Evolutionary conservation across 2,329 filamentous ascomycete genomes (phyloP), one percentile per base, ranked within the genome.

Genomic region (Teratosphaeria zuluensis): DNA sequence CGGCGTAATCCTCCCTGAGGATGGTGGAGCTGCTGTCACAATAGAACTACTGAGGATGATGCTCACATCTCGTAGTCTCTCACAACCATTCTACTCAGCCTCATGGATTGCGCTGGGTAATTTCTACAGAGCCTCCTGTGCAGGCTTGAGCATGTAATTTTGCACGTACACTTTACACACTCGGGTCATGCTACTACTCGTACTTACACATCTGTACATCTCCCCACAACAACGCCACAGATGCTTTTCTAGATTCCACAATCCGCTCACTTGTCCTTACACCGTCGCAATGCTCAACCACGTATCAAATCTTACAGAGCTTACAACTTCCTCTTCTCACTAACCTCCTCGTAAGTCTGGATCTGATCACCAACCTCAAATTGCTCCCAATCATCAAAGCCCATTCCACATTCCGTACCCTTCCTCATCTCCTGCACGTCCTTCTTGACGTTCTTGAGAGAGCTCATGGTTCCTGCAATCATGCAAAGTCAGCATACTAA

Each of bases 401-500:
- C 85, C 65, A 99, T 86, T 64, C 94, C 94, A 68, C 94, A 99
- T 74, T 99, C 94, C n/a, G 82, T 84, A 59, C 91, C 92, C 75
- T 95, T 97, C 68, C 85, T 85, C 85, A 95, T 94, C 69, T 96
- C 90, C 53, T 79, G 78, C 32, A 94, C 89, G 64, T 96, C 90
- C 72, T 95, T 95, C 80, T 97, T 96, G 72, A 88, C 84, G 68
- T 95, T 89, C 77, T 94, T 96, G 59, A 99, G 83, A 1, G 89
- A 89, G 19, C 84, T 81, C 51, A 97, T 83, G 56, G 81, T 81
- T 64, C 92, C 92, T 96, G 59, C 28, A 32, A 55, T 62, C 52
- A 65, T n/a, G 16, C 12, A 48, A n/a, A 48, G 42, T 48, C 42
- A 48, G 42, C 42, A 21, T 48, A 21, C 19, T n/a, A 19, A 19